Evolutionary conservation across 2,329 filamentous ascomycete species (phyloP), one percentile per base, ranked within the genome.

Genomic region (Cyphellophora attinorum): DNA sequence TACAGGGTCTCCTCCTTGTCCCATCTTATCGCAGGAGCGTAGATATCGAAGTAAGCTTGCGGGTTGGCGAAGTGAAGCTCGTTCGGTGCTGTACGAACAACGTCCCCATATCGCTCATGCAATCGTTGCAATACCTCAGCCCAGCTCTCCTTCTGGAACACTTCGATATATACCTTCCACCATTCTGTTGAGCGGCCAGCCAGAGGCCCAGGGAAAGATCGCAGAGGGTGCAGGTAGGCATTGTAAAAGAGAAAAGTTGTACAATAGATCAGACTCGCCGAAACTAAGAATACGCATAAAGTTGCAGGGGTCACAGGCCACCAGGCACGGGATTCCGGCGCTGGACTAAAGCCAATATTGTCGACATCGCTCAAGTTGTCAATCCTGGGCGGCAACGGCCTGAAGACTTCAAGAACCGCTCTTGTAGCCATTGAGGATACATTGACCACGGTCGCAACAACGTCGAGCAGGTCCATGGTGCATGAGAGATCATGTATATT

Each of bases 371-470:
- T n/a, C 8, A 25, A n/a, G 21, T 25, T n/a, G 21, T 25, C 21
- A 8, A 25, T 8, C n/a, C 21, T n/a, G 21, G 21, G 21, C n/a
- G 21, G 66, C 65, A n/a, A 63, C 62, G 31, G 65, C 62, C 3
- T 60, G 63, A 35, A n/a, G n/a, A n/a, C n/a, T n/a, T n/a, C n/a
- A n/a, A n/a, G n/a, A n/a, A n/a, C n/a, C n/a, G n/a, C n/a, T n/a
- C n/a, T n/a, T n/a, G n/a, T n/a, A n/a, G n/a, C n/a, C n/a, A n/a
- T n/a, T n/a, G n/a, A n/a, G n/a, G n/a, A n/a, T n/a, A n/a, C n/a
- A n/a, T n/a, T n/a, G n/a, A n/a, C n/a, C n/a, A n/a, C n/a, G n/a
- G n/a, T n/a, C n/a, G n/a, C n/a, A n/a, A n/a, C n/a, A n/a, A n/a
- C n/a, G n/a, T n/a, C n/a, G n/a, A n/a, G n/a, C n/a, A n/a, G n/a